Evolutionary conservation across 148 eudicot genomes (phyloP).

Genomic region (Linanthus parryae): DNA sequence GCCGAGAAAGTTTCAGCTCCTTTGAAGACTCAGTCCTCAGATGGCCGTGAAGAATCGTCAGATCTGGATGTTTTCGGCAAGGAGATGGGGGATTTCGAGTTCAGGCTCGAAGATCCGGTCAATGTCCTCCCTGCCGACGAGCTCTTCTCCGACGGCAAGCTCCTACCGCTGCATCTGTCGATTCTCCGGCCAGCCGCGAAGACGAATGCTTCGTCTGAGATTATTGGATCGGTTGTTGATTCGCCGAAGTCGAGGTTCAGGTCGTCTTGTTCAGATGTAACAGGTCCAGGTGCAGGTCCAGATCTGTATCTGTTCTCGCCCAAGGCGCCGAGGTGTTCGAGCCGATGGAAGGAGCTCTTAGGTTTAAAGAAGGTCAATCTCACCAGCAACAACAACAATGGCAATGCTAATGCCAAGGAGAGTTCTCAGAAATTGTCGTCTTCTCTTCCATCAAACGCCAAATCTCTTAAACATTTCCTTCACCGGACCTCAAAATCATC

Average conservation of each 20-base stretch:
- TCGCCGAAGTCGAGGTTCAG: conserved; percentile 19
- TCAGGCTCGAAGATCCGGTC: conserved; percentile 51
- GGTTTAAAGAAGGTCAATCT: conserved; percentile 54
- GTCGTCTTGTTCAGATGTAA: no score
- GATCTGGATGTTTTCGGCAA: conserved; percentile 25
- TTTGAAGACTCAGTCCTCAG: not conserved
- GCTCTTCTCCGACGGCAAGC: conserved; percentile 82
- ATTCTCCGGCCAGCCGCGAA: conserved; percentile 8
- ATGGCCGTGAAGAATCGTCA: conserved; percentile 7
- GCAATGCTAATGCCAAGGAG: conserved; percentile 2
- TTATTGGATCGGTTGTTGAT: conserved; percentile 15
- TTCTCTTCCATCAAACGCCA: conserved; percentile 12
- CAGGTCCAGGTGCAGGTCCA: no score
- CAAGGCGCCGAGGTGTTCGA: conserved; percentile 81
- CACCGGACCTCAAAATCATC: conserved; percentile 53
- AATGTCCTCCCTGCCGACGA: conserved; percentile 82
- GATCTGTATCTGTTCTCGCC: conserved; percentile 69
- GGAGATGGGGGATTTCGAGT: conserved; percentile 61
- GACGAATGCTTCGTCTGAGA: conserved; percentile 3
- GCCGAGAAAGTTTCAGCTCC: not conserved
- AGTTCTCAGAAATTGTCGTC: conserved; percentile 14
- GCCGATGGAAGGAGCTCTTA: conserved; percentile 73
- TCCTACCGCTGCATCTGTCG: conserved; percentile 46
- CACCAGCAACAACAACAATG: conserved; percentile 10
- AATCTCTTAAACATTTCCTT: conserved; percentile 39